Conservation (phyloP, 495 filamentous ascomycete species). For the Neurospora intermedia region DNA sequence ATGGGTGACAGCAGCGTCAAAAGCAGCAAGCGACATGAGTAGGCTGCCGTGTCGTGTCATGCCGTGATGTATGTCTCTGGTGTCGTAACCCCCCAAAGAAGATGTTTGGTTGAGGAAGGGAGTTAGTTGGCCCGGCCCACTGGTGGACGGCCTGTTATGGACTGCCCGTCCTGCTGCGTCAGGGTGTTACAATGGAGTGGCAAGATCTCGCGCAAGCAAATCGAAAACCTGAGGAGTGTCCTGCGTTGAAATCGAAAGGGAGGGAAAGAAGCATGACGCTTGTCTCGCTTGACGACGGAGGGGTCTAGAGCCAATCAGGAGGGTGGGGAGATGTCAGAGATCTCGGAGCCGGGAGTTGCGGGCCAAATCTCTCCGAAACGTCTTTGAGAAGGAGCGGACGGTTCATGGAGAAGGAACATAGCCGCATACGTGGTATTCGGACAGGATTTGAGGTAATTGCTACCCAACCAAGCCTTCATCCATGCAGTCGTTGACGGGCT, state of each 20-base stretch:
- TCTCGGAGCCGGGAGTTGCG: neutral
- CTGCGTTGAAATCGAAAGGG: neutral
- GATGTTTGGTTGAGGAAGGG: neutral
- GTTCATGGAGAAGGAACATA: neutral
- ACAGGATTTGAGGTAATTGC: neutral
- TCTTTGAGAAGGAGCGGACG: neutral
- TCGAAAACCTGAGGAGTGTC: neutral
- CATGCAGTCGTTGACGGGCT: neutral
- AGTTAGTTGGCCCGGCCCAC: too few species aligned
- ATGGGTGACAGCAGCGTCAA: slow-evolving; percentile 8
- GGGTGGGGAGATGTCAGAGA: neutral
- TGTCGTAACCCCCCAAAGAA: neutral
- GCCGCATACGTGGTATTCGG: neutral
- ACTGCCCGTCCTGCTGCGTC: neutral
- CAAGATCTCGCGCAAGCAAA: slow-evolving; percentile 1
- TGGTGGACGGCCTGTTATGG: neutral
- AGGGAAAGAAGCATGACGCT: neutral
- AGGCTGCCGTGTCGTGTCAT: neutral
- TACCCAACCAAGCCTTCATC: neutral
- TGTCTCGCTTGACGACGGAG: neutral
- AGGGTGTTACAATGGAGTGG: neutral
- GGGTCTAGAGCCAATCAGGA: neutral
- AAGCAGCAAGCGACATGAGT: neutral
- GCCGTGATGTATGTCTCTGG: neutral
- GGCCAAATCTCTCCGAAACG: neutral